Conservation (phyloP, 345 rosid genomes). For the Microcos paniculata region DNA sequence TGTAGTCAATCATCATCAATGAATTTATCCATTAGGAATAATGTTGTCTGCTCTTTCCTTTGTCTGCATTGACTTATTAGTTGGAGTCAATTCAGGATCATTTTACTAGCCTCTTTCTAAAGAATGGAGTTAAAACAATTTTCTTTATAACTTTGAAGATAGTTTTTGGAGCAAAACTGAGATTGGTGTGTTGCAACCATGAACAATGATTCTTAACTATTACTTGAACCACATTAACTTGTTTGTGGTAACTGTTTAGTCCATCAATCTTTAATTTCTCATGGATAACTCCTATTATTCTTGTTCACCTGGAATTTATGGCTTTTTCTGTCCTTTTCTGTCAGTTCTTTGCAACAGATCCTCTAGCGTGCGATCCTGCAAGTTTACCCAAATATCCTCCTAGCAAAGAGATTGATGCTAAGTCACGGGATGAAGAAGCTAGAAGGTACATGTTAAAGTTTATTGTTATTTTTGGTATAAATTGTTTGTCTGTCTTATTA, state of each 20-base stretch:
- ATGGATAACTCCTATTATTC: not conserved
- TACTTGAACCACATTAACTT: not conserved
- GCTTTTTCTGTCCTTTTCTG: slow-evolving; percentile 1
- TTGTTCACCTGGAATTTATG: not conserved
- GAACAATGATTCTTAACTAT: not conserved
- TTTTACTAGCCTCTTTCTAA: not conserved
- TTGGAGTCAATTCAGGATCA: not conserved
- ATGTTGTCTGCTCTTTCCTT: not conserved
- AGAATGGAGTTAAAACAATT: not conserved
- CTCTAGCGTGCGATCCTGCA: slow-evolving; percentile 88
- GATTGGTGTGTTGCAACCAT: not conserved
- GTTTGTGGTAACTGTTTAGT: slow-evolving; percentile 1
- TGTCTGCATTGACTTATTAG: not conserved
- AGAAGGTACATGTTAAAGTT: slow-evolving; percentile 47
- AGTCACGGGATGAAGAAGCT: slow-evolving; percentile 75
- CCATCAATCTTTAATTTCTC: not conserved
- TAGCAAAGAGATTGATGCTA: slow-evolving; percentile 94
- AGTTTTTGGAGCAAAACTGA: not conserved
- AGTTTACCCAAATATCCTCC: slow-evolving; percentile 93
- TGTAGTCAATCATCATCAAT: not conserved
- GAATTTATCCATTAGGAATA: not conserved
- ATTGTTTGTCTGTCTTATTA: not conserved
- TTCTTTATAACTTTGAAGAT: not conserved
- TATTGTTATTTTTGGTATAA: not conserved
- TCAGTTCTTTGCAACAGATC: slow-evolving; percentile 76